Evolutionary conservation across 179 eudicot genomes (phyloP).

Genomic region (Beta lomatogona): DNA sequence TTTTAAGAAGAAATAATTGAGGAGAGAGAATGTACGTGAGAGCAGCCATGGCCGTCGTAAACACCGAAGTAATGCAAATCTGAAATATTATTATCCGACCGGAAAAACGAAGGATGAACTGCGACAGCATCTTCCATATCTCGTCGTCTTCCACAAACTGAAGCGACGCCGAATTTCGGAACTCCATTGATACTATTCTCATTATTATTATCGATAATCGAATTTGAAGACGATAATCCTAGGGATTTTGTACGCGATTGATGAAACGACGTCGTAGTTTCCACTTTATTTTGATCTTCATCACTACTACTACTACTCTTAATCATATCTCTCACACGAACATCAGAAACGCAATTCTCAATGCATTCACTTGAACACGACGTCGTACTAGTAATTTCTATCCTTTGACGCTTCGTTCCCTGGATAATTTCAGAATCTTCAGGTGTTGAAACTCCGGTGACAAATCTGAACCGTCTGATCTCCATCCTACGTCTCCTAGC

Average conservation of each 20-base stretch:
- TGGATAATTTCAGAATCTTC: constrained; percentile 4
- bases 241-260: too few relatives aligned
- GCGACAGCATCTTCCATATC: constrained; percentile 88
- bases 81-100: background rate
- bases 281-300: too few relatives aligned
- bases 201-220: constrained; percentile 17
- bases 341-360: background rate
- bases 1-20: background rate
- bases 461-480: constrained; percentile 51
- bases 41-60: constrained; percentile 93
- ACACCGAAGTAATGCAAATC: constrained; percentile 70
- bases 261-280: too few relatives aligned
- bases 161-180: constrained; percentile 66
- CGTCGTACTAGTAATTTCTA: constrained; percentile 23
- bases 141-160: constrained; percentile 75
- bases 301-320: background rate
- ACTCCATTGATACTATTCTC: background rate
- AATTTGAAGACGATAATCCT: background rate
- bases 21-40: constrained; percentile 45
- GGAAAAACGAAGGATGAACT: constrained; percentile 53
- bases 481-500: constrained; percentile 66
- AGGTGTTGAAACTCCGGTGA: constrained; percentile 32
- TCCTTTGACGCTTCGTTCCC: constrained; percentile 41
- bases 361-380: constrained; percentile 32
- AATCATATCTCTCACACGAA: background rate